These are phyloP conservation scores for Megacollybia platyphylla DNA, from an alignment of 1,284 basidiomycete species.

Conservation along the genomic window DNA sequence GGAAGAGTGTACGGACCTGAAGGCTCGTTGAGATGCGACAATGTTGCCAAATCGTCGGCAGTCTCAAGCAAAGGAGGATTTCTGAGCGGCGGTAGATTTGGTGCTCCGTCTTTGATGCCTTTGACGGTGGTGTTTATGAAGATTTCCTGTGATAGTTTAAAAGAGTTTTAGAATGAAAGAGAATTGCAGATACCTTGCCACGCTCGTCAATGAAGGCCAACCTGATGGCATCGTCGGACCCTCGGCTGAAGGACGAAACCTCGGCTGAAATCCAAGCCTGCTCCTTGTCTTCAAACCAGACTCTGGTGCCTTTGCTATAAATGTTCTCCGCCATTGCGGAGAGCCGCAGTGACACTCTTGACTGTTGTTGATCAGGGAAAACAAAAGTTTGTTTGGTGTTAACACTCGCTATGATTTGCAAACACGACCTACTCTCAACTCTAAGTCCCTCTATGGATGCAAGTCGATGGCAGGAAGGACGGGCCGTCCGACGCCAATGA, in stretches of 20 bases:
- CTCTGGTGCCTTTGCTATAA: conserved; percentile 73
- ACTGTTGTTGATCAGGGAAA: not conserved
- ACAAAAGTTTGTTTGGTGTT: not conserved
- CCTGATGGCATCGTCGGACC: conserved; percentile 57
- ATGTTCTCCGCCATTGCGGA: conserved; percentile 69
- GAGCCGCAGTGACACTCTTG: not conserved
- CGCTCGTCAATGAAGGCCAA: conserved; percentile 77
- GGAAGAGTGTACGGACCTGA: conserved; percentile 44
- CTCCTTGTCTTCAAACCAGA: conserved; percentile 89
- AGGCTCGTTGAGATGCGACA: conserved; percentile 97
- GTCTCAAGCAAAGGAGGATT: conserved; percentile 96
- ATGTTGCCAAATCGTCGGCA: conserved; percentile 93
- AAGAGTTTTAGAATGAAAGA: conserved; percentile 8
- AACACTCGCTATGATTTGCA: too few species aligned
- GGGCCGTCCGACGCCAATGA: too few species aligned
- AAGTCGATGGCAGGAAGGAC: too few species aligned
- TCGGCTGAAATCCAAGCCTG: conserved; percentile 88
- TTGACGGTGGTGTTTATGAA: conserved; percentile 66
- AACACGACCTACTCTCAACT: too few species aligned
- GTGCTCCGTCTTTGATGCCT: conserved; percentile 63
- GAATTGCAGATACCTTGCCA: conserved; percentile 51
- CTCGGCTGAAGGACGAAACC: conserved; percentile 53
- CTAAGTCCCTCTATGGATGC: too few species aligned
- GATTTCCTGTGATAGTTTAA: conserved; percentile 43
- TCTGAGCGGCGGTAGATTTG: conserved; percentile 80